Evolutionary conservation across 2,329 filamentous ascomycete genomes (phyloP).

Genomic region (Fusarium pseudocircinatum): DNA sequence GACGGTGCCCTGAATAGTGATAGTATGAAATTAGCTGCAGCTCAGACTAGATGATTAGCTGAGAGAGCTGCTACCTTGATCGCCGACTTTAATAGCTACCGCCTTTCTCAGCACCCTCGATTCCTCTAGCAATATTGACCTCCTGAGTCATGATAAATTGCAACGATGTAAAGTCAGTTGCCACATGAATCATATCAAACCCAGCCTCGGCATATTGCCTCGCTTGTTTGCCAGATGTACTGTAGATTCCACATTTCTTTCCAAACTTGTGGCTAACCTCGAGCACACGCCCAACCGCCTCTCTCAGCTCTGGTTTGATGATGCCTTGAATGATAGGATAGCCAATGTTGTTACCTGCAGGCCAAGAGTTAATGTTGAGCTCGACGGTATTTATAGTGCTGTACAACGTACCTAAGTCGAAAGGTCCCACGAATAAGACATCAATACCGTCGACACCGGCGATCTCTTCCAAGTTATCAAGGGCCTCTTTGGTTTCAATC

Average conservation of each 20-base stretch:
- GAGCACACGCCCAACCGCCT: background rate
- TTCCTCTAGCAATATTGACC: background rate
- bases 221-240: background rate
- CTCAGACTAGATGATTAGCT: rapidly evolving
- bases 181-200: background rate
- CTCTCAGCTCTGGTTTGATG: background rate
- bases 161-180: background rate
- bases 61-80: background rate
- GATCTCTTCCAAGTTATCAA: background rate
- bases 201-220: background rate
- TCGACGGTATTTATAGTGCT: background rate
- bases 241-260: background rate
- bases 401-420: background rate
- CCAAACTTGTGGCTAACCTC: background rate
- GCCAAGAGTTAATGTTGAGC: background rate
- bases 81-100: background rate
- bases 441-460: background rate
- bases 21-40: background rate
- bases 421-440: background rate
- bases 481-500: background rate
- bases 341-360: rapidly evolving
- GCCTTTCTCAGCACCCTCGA: background rate
- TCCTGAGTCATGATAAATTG: background rate
- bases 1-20: background rate
- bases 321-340: background rate